These are phyloP conservation scores for Rhodotorula sp. DNA, from an alignment of 1,284 basidiomycete species.

Conservation along the genomic window DNA sequence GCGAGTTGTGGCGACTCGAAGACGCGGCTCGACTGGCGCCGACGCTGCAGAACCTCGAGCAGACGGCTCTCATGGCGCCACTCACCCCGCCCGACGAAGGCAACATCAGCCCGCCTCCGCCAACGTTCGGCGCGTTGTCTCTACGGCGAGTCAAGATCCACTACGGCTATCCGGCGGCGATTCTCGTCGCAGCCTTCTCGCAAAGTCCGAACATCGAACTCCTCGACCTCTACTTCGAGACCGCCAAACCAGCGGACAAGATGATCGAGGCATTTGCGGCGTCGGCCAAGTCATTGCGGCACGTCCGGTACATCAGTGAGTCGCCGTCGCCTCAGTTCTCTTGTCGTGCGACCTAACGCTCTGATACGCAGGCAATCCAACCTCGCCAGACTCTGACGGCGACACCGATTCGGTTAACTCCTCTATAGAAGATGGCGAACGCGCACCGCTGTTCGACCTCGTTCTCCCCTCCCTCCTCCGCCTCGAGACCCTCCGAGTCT, in stretches of 20 bases:
- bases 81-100: neutral
- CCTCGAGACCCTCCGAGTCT: neutral
- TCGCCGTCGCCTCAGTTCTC: neutral
- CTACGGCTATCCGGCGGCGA: neutral
- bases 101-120: neutral
- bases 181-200: neutral
- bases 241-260: neutral
- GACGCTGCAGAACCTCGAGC: slow-evolving; percentile 8
- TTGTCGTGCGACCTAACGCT: neutral
- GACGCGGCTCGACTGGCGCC: neutral
- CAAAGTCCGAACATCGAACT: neutral
- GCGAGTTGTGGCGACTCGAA: neutral
- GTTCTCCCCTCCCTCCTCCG: neutral
- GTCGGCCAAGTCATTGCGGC: neutral
- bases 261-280: neutral
- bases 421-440: neutral
- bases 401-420: neutral
- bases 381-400: neutral
- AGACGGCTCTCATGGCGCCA: slow-evolving; percentile 1
- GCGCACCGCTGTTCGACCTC: slow-evolving; percentile 5
- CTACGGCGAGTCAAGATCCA: neutral
- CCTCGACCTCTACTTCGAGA: slow-evolving; percentile 8
- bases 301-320: slow-evolving; percentile 8
- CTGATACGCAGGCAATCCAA: slow-evolving; percentile 1
- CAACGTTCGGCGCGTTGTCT: neutral